Percentiles rank a stretch among this genome's conserved stretches.
These are phyloP conservation scores for Aurantiochytrium sp. DNA, from an alignment of 108 stramenopile genomes.

Conservation along the genomic window DNA sequence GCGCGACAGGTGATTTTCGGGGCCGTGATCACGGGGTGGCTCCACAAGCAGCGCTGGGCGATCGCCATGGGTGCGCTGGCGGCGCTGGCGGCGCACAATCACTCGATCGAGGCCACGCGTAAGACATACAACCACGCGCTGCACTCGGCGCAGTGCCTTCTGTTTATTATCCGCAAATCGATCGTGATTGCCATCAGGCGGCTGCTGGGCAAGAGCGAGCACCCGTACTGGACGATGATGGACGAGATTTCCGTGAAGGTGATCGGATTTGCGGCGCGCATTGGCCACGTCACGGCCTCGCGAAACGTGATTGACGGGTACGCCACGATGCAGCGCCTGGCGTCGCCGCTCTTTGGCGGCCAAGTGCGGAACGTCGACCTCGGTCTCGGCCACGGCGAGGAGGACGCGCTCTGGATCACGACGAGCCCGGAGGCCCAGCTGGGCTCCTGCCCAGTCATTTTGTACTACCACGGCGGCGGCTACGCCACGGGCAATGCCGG, in stretches of 20 bases:
- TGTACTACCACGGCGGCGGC: conserved; percentile 4
- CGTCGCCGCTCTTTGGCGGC: not conserved
- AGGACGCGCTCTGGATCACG: conserved; percentile 18
- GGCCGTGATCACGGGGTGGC: not conserved
- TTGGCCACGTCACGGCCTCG: conserved; percentile 17
- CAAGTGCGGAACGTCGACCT: not conserved
- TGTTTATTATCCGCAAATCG: not conserved
- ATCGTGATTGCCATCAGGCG: not conserved
- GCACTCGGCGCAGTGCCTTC: not conserved
- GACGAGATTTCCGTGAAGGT: not conserved
- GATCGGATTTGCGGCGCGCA: not conserved
- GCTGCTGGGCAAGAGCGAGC: not conserved
- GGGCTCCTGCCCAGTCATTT: not conserved
- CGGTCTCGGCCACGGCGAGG: not conserved
- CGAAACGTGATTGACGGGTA: not conserved
- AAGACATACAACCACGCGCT: not conserved
- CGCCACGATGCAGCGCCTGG: not conserved
- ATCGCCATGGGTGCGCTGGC: not conserved
- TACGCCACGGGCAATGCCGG: not conserved
- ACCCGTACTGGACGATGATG: not conserved
- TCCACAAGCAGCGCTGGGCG: not conserved
- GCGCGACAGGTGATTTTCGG: not conserved
- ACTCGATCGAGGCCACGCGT: not conserved
- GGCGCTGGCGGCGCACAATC: not conserved
- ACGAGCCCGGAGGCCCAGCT: not conserved